Conservation (phyloP, 106 monocot genomes). For the Triglochin maritima region DNA sequence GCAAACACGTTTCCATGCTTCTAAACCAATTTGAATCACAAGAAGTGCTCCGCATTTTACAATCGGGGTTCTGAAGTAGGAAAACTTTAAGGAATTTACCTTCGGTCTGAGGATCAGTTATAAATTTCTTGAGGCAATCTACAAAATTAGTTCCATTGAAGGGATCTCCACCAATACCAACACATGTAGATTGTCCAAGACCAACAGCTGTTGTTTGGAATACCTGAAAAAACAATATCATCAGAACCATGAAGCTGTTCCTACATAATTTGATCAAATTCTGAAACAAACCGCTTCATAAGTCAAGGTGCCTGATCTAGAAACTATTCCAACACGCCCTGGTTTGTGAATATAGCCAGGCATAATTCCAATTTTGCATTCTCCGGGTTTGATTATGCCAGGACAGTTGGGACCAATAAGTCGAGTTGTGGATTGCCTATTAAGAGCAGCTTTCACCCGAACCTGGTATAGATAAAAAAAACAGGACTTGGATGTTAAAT, state of each 20-base stretch:
- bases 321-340: slow-evolving; percentile 89
- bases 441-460: slow-evolving; percentile 93
- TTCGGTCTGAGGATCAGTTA: slow-evolving; percentile 98
- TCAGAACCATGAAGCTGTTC: not conserved
- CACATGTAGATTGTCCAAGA: slow-evolving; percentile 93
- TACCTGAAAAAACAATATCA: slow-evolving; percentile 34
- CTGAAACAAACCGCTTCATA: slow-evolving; percentile 80
- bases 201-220: slow-evolving; percentile 99
- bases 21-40: too few relatives aligned
- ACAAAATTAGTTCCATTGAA: slow-evolving; percentile 99
- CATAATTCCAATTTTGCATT: slow-evolving; percentile 99
- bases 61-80: not conserved
- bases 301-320: slow-evolving; percentile 95
- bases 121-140: slow-evolving; percentile 75
- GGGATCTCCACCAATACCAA: slow-evolving; percentile 97
- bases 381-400: slow-evolving; percentile 97
- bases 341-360: slow-evolving; percentile 99
- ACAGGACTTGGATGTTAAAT: too few relatives aligned
- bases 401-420: slow-evolving; percentile 97
- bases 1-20: too few relatives aligned
- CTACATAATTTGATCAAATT: not conserved
- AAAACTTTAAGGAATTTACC: slow-evolving; percentile 23
- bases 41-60: not conserved
- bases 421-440: slow-evolving; percentile 88
- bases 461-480: slow-evolving; percentile 36